These are phyloP conservation scores for Penicillium pulvis DNA, from an alignment of 495 filamentous ascomycete species.

Conservation along the genomic window DNA sequence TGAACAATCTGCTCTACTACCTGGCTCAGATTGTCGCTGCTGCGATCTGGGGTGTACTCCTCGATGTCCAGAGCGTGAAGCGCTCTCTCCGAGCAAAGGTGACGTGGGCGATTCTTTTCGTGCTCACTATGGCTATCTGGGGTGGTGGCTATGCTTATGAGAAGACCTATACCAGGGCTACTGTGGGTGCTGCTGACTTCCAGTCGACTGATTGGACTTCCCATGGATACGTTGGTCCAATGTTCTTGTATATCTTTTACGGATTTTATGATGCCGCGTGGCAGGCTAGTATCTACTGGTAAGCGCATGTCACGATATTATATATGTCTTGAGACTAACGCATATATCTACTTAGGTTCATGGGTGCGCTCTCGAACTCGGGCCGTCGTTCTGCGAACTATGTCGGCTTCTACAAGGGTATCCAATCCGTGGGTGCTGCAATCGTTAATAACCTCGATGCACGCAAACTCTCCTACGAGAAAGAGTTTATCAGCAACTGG, in stretches of 20 bases:
- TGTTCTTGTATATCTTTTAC: constrained; percentile 54
- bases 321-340: background rate
- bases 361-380: constrained; percentile 85
- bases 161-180: constrained; percentile 37
- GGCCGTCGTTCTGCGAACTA: constrained; percentile 83
- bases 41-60: constrained; percentile 38
- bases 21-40: constrained; percentile 50
- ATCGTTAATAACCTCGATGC: constrained; percentile 73
- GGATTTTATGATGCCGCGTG: constrained; percentile 50
- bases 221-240: constrained; percentile 41
- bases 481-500: constrained; percentile 54
- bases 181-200: constrained; percentile 15
- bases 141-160: constrained; percentile 51
- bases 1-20: constrained; percentile 51
- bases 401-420: constrained; percentile 85
- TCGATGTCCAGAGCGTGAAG: constrained; percentile 37
- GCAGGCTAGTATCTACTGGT: constrained; percentile 82
- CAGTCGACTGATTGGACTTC: constrained; percentile 37
- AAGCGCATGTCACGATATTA: constrained; percentile 22
- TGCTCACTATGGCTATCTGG: constrained; percentile 44
- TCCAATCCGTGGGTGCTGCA: constrained; percentile 80
- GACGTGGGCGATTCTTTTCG: constrained; percentile 38
- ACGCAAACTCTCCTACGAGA: constrained; percentile 56
- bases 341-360: constrained; percentile 54
- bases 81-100: constrained; percentile 36